Evolutionary conservation across 352 stramenopile genomes (phyloP), one percentile per base, ranked within the genome.

Genomic region (Blastocystis sp.): DNA sequence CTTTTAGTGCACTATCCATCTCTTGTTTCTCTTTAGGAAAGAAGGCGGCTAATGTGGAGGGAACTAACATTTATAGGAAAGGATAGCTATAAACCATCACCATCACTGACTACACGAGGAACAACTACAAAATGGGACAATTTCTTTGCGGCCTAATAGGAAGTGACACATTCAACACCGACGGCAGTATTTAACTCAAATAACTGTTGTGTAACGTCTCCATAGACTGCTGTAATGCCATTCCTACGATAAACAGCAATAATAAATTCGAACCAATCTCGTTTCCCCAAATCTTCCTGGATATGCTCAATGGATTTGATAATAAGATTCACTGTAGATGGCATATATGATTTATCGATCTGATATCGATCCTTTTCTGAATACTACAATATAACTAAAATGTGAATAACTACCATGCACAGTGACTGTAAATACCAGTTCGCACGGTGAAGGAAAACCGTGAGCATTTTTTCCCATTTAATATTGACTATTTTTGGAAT

Each of bases 21-120:
- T 84, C 73, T 15, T 33, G 7, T 30, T 84, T 84, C n/a, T 84
- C 73, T 44, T 64, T 68, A 33, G 73, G 73, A 66, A 84, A 68
- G 30, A 84, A 84, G 7, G 73, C 73, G 35, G 51, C 56, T 9
- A 84, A 24, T 22, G n/a, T 84, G 6, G 22, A 24, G 30, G 44
- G 44, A 53, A 84, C 73, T 84, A 68, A n/a, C 1, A 0, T 30
- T 54, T n/a, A 84, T 0, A 48, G 13, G 19, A 30, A 27, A 33
- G 0, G 27, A 19, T 17, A 53, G 40, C 1, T 24, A 17, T 66
- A 9, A 48, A 68, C 53, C 68, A 66, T 68, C 56, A 30, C 11
- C 24, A 64, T 37, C 27, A 57, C 53, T 51, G 30, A 40, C 53
- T n/a, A 56, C 48, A 44, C 27, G 33, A 27, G 73, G 73, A 53